These are phyloP conservation scores for Pichia occidentalis DNA, from an alignment of 805 yeast species.

Conservation along the genomic window DNA sequence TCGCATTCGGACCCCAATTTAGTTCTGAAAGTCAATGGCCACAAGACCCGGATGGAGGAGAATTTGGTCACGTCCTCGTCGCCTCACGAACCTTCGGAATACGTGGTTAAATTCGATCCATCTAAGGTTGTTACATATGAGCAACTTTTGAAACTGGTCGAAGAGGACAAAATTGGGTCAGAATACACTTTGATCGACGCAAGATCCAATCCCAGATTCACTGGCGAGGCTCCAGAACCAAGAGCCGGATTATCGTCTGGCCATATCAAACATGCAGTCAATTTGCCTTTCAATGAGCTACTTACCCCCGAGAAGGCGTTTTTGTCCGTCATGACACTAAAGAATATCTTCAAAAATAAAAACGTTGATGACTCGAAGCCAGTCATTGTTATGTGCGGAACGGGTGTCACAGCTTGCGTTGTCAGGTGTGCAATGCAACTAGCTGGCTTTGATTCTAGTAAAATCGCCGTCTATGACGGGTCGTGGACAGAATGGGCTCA, in stretches of 20 bases:
- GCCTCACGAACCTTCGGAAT: conserved; percentile 24
- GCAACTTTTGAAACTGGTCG: conserved; percentile 54
- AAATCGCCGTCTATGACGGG: conserved; percentile 71
- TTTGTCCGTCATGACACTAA: conserved; percentile 41
- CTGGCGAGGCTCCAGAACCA: conserved; percentile 82
- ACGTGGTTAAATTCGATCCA: conserved; percentile 33
- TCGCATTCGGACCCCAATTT: conserved; percentile 22
- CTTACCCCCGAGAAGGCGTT: conserved; percentile 44
- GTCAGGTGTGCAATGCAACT: conserved; percentile 66
- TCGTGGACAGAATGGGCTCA: conserved; percentile 87
- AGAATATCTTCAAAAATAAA: conserved; percentile 39
- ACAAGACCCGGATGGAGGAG: conserved; percentile 21
- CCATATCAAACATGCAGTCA: conserved; percentile 75
- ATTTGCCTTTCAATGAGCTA: conserved; percentile 67
- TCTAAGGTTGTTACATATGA: conserved; percentile 61
- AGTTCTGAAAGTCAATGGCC: conserved; percentile 18
- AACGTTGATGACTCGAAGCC: conserved; percentile 45
- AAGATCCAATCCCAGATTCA: conserved; percentile 64
- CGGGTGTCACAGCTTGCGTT: conserved; percentile 93
- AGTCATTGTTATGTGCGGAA: conserved; percentile 85
- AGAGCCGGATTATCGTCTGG: conserved; percentile 85
- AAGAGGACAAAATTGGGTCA: conserved; percentile 36
- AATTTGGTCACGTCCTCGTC: conserved; percentile 20
- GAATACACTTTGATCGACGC: conserved; percentile 71
- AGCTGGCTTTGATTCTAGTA: conserved; percentile 39